Evolutionary conservation across 2,329 filamentous ascomycete species (phyloP), one percentile per base, ranked within the genome.

Genomic region (Epichloe bromicola): DNA sequence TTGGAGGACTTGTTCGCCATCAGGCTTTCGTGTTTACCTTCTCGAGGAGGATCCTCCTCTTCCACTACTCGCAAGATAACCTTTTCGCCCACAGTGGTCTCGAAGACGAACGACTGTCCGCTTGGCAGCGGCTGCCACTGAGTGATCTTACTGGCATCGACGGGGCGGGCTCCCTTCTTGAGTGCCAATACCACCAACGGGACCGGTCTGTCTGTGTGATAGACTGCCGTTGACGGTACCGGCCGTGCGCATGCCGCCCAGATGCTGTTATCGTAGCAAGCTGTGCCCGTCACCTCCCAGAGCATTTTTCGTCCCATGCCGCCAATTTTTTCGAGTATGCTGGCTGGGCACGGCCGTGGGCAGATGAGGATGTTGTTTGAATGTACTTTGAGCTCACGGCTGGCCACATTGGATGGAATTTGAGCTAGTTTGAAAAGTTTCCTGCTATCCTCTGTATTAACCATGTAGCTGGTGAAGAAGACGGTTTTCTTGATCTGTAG

Each of bases 361-460:
- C 85, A 86, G 62, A 98, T 97, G 60, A 96, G 76, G 59, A 98
- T 90, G 66, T 85, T 91, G 68, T 94, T 95, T 44, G 85, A 90
- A 59, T 95, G 83, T 55, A 82, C 80, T 56, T 87, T 88, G 56
- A 95, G 71, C 48, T 94, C 87, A 49, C 78, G 75, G 48, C 85
- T 81, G 30, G 80, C 74, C 50, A 82, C 70, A 52, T 77, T 75
- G 4, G 72, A 61, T 4, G 84, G 83, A 19, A 88, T 70, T 48
- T 80, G 67, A 33, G 83, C 80, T n/a, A 95, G 74, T 5, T 78
- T 76, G 51, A 86, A 77, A 38, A 97, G 73, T 51, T 78, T 80
- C 61, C 86, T 79, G 2, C 83, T 84, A 64, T 93, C 87, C 26
- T 78, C 73, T 46, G 80, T 74, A 40, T 75, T 75, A 57, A 98